Base-by-base conservation (phyloP, 108 stramenopile genomes). In the Skeletonema menzelii region DNA sequence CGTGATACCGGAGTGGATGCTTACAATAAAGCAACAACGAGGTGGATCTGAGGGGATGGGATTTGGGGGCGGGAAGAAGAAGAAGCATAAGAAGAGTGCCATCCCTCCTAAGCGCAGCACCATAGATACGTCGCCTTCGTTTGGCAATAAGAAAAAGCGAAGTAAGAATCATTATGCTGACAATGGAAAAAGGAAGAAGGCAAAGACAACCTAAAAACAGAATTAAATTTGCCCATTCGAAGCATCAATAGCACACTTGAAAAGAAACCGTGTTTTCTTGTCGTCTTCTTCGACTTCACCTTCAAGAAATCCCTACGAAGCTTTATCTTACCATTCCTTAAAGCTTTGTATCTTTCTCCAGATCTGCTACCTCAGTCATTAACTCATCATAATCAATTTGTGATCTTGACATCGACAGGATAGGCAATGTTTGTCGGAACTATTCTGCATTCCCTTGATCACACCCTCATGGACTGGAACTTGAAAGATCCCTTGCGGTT, bases 1-100 rank as follows among this genome's bases (percentile, higher is more conserved):
- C 72, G 85, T 89, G 38, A 95, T 98, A 11, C 94, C 94, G 19
- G 91, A 94, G 14, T 98, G 96, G 96, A 97, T 98, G 95, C 76
- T 95, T 38, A 80, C 85, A 35, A 69, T 96, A 27, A 87, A 87
- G 59, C 69, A 20, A 0, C 46, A 47, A n/a, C n/a, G 1, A 6
- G 46, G 17, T 1, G 46, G 46, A 19, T 0, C 46, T 19, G 17
- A 5, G 44, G 5, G n/a, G 44, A 17, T 17, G n/a, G 6, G 10
- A 37, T 12, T 10, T 1, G 46, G 46, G 4, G 46, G 46, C 19
- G 46, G 46, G 19, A 47, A 17, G 46, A 47, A 47, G 46, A 47
- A 17, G 7, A 47, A 47, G 19, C 46, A 17, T 17, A 47, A 47
- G 46, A 47, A 47, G 46, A 47, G 19, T 47, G 19, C 46, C 17